Evolutionary conservation across 148 eudicot species (phyloP), one percentile per base, ranked within the genome.

Genomic region (Heliosperma pusillum): DNA sequence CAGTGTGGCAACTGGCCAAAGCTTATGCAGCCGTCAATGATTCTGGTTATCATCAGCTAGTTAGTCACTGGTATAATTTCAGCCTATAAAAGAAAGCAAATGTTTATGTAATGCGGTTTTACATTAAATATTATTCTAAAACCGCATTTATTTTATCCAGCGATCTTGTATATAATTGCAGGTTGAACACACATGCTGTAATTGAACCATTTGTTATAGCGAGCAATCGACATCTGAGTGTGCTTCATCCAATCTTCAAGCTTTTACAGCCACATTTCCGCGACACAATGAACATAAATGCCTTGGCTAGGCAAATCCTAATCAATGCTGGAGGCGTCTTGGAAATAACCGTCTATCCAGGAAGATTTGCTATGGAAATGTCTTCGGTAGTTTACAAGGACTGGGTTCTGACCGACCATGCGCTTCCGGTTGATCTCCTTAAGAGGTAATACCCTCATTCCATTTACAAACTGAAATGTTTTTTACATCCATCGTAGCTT

Each of bases 21-120:
- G 97, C 96, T 12, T 91, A 91, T 74, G 96, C 87, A 45, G 91
- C 95, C 27, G 91, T 93, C 21, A 93, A 87, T 82, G 98, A 93
- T 82, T 93, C 98, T 1, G 98, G 98, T 26, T 86, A 80, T 66
- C 98, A 93, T 82, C 95, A 93, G 86, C 97, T 93, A 70, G 86
- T 91, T 26, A 88, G 91, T 81, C 98, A 93, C 81, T 91, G 98
- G 98, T 93, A 87, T 25, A 57, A 55, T 58, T 19, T 63, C 66
- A 20, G 24, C 3, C 52, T 59, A 16, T 20, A 59, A 4, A 29
- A 65, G 0, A 52, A 7, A 16, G 6, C 6, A 33, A 33, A 33
- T 33, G 40, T 5, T 36, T 36, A 36, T 36, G 42, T 36, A 36
- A 7, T 1, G 42, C 5, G 13, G 24, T 33, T 7, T 62, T 21